Evolutionary conservation across 768 basidiomycete species (phyloP), one percentile per base, ranked within the genome.

Genomic region (Pleurotus tuber-regium): DNA sequence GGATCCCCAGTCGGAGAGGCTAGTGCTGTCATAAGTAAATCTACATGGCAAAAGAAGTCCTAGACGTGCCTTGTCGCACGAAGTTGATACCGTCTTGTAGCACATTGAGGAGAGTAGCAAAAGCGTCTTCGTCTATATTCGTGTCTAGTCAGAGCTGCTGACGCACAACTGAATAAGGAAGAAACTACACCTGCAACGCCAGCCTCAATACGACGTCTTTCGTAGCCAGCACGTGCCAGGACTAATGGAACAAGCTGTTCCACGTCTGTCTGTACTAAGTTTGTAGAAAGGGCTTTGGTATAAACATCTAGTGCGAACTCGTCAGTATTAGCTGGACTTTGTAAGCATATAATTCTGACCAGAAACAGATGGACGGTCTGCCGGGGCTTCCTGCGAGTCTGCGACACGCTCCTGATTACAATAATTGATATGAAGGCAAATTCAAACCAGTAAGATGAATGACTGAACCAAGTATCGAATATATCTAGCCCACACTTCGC

Each of bases 401-500:
- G 60, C 66, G 18, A 62, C 55, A 19, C 75, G 70, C 66, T 85
- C 80, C 76, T 81, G n/a, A 50, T n/a, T 21, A 33, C 21, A 33
- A n/a, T n/a, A n/a, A n/a, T n/a, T n/a, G n/a, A n/a, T n/a, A n/a
- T n/a, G n/a, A n/a, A n/a, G n/a, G n/a, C n/a, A n/a, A n/a, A n/a
- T n/a, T n/a, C n/a, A n/a, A n/a, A n/a, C n/a, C n/a, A n/a, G n/a
- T n/a, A 19, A 46, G 43, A 35, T 41, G 14, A 29, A 49, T 16
- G 11, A 19, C 61, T 78, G 55, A 50, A 88, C 91, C 67, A 88
- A 59, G 56, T 79, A 78, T 31, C 87, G 82, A 10, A 93, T 82
- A 63, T 89, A 89, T 35, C 83, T 75, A 4, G 88, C 84, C 86
- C 87, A 89, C 12, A 90, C 70, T 59, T 89, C 86, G 16, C 91